Evolutionary conservation across 371 early-diverging fungal genomes (phyloP), one percentile per base, ranked within the genome.

Genomic region (Syncephalastrum sp.): DNA sequence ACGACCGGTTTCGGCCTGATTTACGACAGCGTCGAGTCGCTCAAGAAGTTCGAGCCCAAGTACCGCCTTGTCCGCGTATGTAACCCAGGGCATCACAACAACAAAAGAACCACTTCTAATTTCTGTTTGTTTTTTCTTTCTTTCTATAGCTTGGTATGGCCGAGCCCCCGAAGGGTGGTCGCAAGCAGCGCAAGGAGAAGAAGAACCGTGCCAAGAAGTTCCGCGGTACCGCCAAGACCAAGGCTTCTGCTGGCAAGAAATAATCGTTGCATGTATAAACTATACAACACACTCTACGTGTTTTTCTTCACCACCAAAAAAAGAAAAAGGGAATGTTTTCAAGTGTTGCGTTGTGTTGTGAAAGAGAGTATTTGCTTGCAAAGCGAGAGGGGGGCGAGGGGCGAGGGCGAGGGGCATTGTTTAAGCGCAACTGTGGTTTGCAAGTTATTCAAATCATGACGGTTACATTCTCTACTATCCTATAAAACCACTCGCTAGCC

Each of bases 171-270:
- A 89, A 87, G 79, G 83, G 87, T 64, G 88, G 92, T 64, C 94
- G 99, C 79, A 98, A 97, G 91, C 97, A 96, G 82, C 92, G 94
- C 75, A 98, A 95, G 91, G 97, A 97, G 84, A 88, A 91, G 83
- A 97, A 98, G 94, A 98, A 97, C 96, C 90, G 99, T 72, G 82
- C 87, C 80, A 97, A 97, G 95, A 98, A 96, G 90, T 83, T 95
- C 90, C 89, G 95, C 64, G 98, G 98, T 74, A 93, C 93, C 80
- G 91, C 89, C 82, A 98, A 97, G 92, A 82, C 88, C 78, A 95
- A 94, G 89, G 88, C 83, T 58, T 45, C 45, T 61, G 53, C 65
- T 63, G 72, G 66, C 68, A 72, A 72, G 68, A 72, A 72, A 65
- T 72, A 72, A 63, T 33, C 38, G 38, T 33, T 33, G 38, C 38